Evolutionary conservation across 257 asterid genomes (phyloP).

Genomic region (Perilla frutescens): DNA sequence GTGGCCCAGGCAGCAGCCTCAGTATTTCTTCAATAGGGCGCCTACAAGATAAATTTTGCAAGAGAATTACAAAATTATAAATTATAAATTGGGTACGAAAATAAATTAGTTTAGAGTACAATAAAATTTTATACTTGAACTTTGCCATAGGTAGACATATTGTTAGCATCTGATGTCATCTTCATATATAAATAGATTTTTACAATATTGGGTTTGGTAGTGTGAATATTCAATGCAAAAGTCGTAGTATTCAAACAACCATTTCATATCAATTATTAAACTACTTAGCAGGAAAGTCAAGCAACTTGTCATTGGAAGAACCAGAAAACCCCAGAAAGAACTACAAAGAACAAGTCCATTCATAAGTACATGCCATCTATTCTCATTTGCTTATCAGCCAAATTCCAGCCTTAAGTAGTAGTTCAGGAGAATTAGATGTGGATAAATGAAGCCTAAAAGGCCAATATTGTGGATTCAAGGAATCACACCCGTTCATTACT

Average conservation of each 20-base stretch:
- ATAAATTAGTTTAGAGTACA: neutral
- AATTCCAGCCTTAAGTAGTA: neutral
- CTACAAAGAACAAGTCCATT: neutral
- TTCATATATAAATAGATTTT: slow-evolving; percentile 17
- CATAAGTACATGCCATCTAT: neutral
- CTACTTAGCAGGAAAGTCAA: slow-evolving; percentile 8
- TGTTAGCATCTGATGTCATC: neutral
- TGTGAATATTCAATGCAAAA: neutral
- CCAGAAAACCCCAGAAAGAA: neutral
- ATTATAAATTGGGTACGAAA: neutral
- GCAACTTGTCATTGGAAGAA: slow-evolving; percentile 3
- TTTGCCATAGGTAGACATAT: neutral
- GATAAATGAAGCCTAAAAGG: slow-evolving; percentile 8
- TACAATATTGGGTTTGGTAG: neutral
- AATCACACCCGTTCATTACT: neutral
- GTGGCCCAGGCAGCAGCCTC: slow-evolving; percentile 97
- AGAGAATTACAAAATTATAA: neutral
- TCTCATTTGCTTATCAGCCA: neutral
- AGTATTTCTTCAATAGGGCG: slow-evolving; percentile 89
- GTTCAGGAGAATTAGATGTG: slow-evolving; percentile 11
- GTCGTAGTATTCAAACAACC: neutral
- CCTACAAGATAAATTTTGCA: slow-evolving; percentile 53
- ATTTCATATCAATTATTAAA: neutral
- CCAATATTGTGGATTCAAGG: neutral
- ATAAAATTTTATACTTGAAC: neutral